Conservation (phyloP, 192 early-diverging fungal genomes). For the Backusella australiensis region DNA sequence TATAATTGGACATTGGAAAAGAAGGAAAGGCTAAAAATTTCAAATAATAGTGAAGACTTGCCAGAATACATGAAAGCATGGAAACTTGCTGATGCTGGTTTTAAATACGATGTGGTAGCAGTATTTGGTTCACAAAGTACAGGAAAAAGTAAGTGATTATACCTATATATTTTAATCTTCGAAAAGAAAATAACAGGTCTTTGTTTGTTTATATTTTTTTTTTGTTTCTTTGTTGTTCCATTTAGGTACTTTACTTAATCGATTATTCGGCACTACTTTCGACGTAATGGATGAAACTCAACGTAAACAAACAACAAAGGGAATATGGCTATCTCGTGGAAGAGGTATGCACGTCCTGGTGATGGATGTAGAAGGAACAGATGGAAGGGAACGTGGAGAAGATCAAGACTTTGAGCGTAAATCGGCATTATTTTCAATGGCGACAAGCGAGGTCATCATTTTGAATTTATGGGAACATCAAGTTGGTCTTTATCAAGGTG, state of each 20-base stretch:
- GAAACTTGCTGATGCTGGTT: slow-evolving; percentile 79
- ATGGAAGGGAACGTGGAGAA: slow-evolving; percentile 97
- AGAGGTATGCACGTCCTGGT: slow-evolving; percentile 82
- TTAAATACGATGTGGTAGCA: slow-evolving; percentile 95
- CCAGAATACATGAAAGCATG: slow-evolving; percentile 81
- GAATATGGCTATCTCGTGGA: slow-evolving; percentile 93
- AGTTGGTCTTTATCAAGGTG: slow-evolving; percentile 98
- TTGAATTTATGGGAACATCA: slow-evolving; percentile 99
- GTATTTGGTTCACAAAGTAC: slow-evolving; percentile 99
- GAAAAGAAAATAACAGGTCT: neutral
- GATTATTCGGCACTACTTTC: slow-evolving; percentile 92
- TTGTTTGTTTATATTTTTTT: neutral
- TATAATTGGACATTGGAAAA: neutral
- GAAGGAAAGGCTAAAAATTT: neutral
- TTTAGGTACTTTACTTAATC: slow-evolving; percentile 89
- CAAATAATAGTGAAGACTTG: slow-evolving; percentile 55
- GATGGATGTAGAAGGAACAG: slow-evolving; percentile 98
- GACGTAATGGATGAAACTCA: slow-evolving; percentile 91
- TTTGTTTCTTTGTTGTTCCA: neutral
- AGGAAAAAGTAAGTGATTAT: slow-evolving; percentile 77
- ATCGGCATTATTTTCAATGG: slow-evolving; percentile 95
- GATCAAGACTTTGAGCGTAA: slow-evolving; percentile 99
- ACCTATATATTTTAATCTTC: neutral
- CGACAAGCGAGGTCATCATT: slow-evolving; percentile 91
- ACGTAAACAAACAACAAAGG: slow-evolving; percentile 94